These are phyloP conservation scores for Berkeleyomyces rouxiae DNA, from an alignment of 2,329 filamentous ascomycete species.

Conservation along the genomic window DNA sequence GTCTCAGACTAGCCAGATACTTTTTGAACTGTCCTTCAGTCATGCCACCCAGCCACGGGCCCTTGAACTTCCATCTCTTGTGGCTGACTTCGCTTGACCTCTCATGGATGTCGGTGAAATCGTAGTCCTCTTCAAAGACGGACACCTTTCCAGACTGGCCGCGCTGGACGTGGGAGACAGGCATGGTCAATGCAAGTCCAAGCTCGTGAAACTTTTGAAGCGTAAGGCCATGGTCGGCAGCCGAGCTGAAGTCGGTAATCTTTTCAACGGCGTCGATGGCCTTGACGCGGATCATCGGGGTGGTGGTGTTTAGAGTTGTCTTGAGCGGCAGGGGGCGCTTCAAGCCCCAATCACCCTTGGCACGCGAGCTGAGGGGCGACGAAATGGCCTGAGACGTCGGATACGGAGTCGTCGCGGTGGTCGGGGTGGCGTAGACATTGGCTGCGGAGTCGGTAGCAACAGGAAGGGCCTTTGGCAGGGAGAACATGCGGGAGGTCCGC, in stretches of 20 bases:
- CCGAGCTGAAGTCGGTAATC: slow-evolving; percentile 74
- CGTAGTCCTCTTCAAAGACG: slow-evolving; percentile 42
- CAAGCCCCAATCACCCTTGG: slow-evolving; percentile 78
- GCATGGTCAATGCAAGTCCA: slow-evolving; percentile 50
- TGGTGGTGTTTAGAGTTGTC: slow-evolving; percentile 53
- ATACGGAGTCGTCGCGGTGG: slow-evolving; percentile 48
- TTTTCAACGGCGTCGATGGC: slow-evolving; percentile 73
- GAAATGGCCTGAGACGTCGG: slow-evolving; percentile 75
- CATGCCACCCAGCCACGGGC: slow-evolving; percentile 50
- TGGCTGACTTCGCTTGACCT: slow-evolving; percentile 23
- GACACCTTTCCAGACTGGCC: slow-evolving; percentile 13
- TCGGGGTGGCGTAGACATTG: slow-evolving; percentile 21
- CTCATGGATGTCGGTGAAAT: slow-evolving; percentile 30
- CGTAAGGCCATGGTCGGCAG: slow-evolving; percentile 64
- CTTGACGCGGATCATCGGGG: slow-evolving; percentile 60
- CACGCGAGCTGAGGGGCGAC: slow-evolving; percentile 54
- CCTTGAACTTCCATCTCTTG: slow-evolving; percentile 48
- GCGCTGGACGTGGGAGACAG: slow-evolving; percentile 19
- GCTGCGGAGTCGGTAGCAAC: slow-evolving; percentile 35
- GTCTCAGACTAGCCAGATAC: slow-evolving; percentile 37
- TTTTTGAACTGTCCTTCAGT: slow-evolving; percentile 41
- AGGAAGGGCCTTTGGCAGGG: slow-evolving; percentile 61
- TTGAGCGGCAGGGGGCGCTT: slow-evolving; percentile 69
- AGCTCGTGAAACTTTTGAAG: slow-evolving; percentile 78
- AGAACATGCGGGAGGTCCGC: slow-evolving; percentile 77